phyloP scores from a whole-genome alignment of 306 rosid genomes.

The Prinsepia uniflora region DNA sequence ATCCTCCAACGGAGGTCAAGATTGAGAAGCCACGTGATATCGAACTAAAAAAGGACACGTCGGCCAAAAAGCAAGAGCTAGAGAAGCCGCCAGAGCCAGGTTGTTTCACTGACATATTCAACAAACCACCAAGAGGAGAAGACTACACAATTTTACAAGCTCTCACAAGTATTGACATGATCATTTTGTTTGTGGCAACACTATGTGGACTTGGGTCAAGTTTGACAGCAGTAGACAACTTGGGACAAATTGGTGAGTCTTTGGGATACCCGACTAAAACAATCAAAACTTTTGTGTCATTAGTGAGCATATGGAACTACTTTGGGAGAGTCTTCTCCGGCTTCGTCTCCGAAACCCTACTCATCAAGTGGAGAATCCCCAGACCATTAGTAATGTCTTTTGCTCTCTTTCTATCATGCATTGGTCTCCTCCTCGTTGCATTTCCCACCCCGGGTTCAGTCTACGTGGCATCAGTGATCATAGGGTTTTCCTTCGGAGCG shows the following conservation, averaged over 20 bases:
- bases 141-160: conserved; percentile 33
- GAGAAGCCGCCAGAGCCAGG: not conserved
- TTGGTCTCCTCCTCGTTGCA: conserved; percentile 31
- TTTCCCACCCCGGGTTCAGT: conserved; percentile 27
- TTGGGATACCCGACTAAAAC: conserved; percentile 19
- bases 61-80: not conserved
- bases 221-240: conserved; percentile 33
- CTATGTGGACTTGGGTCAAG: conserved; percentile 27
- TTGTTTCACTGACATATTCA: conserved; percentile 6
- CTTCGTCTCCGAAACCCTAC: conserved; percentile 31
- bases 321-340: conserved; percentile 36
- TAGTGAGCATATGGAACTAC: conserved; percentile 37
- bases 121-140: conserved; percentile 42
- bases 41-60: not conserved
- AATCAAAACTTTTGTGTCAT: conserved; percentile 18
- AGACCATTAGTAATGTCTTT: conserved; percentile 26
- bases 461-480: conserved; percentile 25
- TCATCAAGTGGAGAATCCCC: conserved; percentile 24
- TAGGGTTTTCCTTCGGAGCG: conserved; percentile 34
- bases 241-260: conserved; percentile 40
- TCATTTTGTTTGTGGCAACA: conserved; percentile 1
- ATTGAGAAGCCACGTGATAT: not conserved
- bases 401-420: conserved; percentile 18
- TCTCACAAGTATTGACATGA: conserved; percentile 28
- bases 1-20: not conserved